Percentiles rank a stretch among this genome's conserved stretches.
These are phyloP conservation scores for Trametes gibbosa DNA, from an alignment of 768 basidiomycete species.

Conservation along the genomic window DNA sequence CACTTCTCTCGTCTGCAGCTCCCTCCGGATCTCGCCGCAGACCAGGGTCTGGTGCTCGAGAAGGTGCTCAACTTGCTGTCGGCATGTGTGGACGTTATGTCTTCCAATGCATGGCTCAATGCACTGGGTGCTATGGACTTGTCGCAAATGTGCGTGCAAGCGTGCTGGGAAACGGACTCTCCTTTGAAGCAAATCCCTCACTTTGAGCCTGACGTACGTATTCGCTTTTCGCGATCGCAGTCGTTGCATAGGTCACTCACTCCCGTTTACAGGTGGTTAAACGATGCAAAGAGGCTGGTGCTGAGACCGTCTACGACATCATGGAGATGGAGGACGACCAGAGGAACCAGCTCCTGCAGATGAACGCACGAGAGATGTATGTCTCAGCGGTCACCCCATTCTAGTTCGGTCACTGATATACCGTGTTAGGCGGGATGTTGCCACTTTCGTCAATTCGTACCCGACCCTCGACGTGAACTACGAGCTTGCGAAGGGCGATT, in stretches of 20 bases:
- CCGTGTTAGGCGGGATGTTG: constrained; percentile 81
- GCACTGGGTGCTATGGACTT: constrained; percentile 97
- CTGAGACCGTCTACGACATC: constrained; percentile 93
- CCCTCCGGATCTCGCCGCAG: constrained; percentile 90
- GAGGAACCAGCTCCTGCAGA: constrained; percentile 75
- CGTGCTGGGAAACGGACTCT: constrained; percentile 96
- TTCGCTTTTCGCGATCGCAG: constrained; percentile 14
- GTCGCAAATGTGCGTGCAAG: constrained; percentile 98
- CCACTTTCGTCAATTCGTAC: constrained; percentile 94
- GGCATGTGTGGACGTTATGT: constrained; percentile 98
- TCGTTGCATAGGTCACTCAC: background rate
- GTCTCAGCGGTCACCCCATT: constrained; percentile 29
- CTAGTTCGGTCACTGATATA: constrained; percentile 11
- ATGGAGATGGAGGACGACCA: constrained; percentile 98
- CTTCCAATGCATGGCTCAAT: constrained; percentile 92
- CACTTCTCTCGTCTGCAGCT: constrained; percentile 93
- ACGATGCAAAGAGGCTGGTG: constrained; percentile 76
- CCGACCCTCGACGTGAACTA: constrained; percentile 92
- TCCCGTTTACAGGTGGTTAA: constrained; percentile 57
- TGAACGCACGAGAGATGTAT: constrained; percentile 85
- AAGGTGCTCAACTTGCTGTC: constrained; percentile 90
- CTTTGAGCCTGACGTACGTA: constrained; percentile 79
- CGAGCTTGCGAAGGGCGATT: constrained; percentile 83
- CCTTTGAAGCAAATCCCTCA: constrained; percentile 96
- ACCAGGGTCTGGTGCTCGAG: constrained; percentile 83